Conservation (phyloP, 805 yeast species). For the Priceomyces carsonii region DNA sequence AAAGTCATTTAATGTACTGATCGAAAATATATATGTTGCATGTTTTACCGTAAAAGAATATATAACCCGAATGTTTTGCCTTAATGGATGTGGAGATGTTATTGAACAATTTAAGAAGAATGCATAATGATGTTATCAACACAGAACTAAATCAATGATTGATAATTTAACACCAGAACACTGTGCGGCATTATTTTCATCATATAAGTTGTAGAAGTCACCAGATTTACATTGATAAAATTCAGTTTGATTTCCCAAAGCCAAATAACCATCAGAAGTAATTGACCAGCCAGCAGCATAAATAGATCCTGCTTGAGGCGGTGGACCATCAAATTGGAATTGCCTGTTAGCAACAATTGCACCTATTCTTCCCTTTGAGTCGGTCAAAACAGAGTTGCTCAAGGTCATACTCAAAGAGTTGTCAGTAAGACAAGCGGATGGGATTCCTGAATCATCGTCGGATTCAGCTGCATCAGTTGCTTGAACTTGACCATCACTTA, state of each 20-base stretch:
- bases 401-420: constrained; percentile 29
- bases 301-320: constrained; percentile 78
- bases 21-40: too few relatives aligned
- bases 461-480: constrained; percentile 17
- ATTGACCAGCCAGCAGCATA: constrained; percentile 66
- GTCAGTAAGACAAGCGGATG: constrained; percentile 43
- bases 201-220: constrained; percentile 76
- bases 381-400: constrained; percentile 28
- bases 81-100: too few relatives aligned
- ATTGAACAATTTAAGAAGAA: too few relatives aligned
- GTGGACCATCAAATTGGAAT: constrained; percentile 78
- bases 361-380: constrained; percentile 43
- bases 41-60: too few relatives aligned
- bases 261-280: constrained; percentile 41
- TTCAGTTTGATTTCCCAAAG: constrained; percentile 58
- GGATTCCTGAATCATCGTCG: constrained; percentile 27
- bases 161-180: constrained; percentile 64
- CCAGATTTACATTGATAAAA: constrained; percentile 81
- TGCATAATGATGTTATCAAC: too few relatives aligned
- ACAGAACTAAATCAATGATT: constrained; percentile 57
- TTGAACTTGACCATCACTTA: constrained; percentile 35
- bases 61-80: too few relatives aligned
- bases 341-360: constrained; percentile 59
- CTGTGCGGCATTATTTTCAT: constrained; percentile 56
- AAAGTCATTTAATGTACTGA: too few relatives aligned